Evolutionary conservation across 2,329 filamentous ascomycete genomes (phyloP), one percentile per base, ranked within the genome.

Genomic region (Calonectria multiphialidica): DNA sequence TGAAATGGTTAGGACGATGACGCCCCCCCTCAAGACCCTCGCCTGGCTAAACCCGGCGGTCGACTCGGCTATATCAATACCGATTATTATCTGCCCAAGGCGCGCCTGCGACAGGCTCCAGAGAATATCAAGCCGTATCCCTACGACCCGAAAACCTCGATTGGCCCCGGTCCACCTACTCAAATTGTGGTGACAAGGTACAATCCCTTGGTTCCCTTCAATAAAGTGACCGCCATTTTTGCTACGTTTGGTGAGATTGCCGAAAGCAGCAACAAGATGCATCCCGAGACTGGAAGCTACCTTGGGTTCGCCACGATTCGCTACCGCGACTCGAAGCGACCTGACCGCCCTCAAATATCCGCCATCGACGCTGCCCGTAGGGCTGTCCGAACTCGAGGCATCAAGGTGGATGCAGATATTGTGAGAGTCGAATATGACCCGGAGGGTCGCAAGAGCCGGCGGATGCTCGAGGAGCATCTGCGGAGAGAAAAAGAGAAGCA

Each of bases 151-250:
- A 92, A 91, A 78, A 95, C 95, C 5, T 98, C 96, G 2, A 91
- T 97, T 78, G 96, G 96, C 0, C 95, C 95, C 28, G 95, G 95
- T 0, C 96, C 96, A 16, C 95, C 97, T 2, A 95, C 94, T 2
- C 95, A 98, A 82, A 92, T 99, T 61, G 93, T 98, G 5, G 95
- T 98, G 23, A 96, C 93, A n/a, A 95, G 95, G n/a, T 98, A 98
- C 82, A 97, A 98, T 83, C 96, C 96, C 8, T 87, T 98, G 75
- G 93, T 94, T 47, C 91, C 95, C 15, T 94, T 98, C 78, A 90
- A 91, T 68, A 94, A 95, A 78, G 89, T 98, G 63, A 91, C 90
- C 21, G 91, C 93, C 55, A 90, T 94, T 66, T 97, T 98, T 81
- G 91, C 93, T 21, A 91, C 90, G 3, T 98, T 94, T 84, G 95